These are phyloP conservation scores for Penicillium hordei DNA, from an alignment of 2,329 filamentous ascomycete species.

Conservation along the genomic window DNA sequence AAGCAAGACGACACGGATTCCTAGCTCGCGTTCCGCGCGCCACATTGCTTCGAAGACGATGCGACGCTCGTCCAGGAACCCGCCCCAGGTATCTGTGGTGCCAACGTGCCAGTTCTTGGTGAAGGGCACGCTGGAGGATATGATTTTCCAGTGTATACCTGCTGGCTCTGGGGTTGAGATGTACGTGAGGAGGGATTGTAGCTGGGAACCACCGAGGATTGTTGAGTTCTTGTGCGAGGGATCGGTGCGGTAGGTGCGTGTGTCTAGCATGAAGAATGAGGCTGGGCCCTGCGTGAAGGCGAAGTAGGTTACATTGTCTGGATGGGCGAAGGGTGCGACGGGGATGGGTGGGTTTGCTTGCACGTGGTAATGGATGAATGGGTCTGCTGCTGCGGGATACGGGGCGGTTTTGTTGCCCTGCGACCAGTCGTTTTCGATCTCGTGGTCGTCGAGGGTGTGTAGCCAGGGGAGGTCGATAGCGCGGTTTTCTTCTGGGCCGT, in stretches of 20 bases:
- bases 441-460: slow-evolving; percentile 94
- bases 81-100: slow-evolving; percentile 87
- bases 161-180: slow-evolving; percentile 68
- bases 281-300: slow-evolving; percentile 86
- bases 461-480: slow-evolving; percentile 77
- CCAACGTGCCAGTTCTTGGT: slow-evolving; percentile 97
- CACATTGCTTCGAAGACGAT: slow-evolving; percentile 87
- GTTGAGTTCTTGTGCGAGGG: slow-evolving; percentile 62
- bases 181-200: slow-evolving; percentile 76
- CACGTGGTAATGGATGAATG: slow-evolving; percentile 84
- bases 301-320: slow-evolving; percentile 73
- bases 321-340: slow-evolving; percentile 51
- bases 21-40: slow-evolving; percentile 69
- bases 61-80: slow-evolving; percentile 78
- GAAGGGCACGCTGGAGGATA: slow-evolving; percentile 88
- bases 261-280: slow-evolving; percentile 93
- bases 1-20: slow-evolving; percentile 76
- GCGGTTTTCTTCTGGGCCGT: slow-evolving; percentile 63
- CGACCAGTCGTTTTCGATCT: slow-evolving; percentile 90
- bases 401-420: slow-evolving; percentile 75
- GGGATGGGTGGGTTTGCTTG: slow-evolving; percentile 74
- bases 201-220: slow-evolving; percentile 80
- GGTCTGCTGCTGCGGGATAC: slow-evolving; percentile 75
- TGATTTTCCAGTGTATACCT: slow-evolving; percentile 88
- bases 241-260: slow-evolving; percentile 74